These are phyloP conservation scores for Amoebophrya sp. DNA, from an alignment of 169 alveolate species.

Conservation along the genomic window DNA sequence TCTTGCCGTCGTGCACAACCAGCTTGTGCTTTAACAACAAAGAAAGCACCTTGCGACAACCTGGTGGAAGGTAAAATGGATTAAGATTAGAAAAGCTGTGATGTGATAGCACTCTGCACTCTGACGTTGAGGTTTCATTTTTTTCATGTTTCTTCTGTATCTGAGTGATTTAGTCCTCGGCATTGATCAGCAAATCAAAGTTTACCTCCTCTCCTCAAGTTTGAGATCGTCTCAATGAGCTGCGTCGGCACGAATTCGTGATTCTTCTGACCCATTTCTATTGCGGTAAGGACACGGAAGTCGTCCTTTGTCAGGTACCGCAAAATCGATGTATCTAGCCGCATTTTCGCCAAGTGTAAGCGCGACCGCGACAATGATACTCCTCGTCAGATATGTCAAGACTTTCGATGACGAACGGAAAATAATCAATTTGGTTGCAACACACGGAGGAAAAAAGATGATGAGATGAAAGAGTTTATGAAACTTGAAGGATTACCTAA, in stretches of 20 bases:
- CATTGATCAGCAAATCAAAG: not conserved
- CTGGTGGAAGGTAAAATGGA: not conserved
- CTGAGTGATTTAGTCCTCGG: not conserved
- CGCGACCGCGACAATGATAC: too few species aligned
- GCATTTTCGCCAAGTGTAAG: too few species aligned
- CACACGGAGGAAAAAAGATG: too few species aligned
- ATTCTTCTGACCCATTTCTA: constrained; percentile 97
- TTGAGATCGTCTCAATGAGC: constrained; percentile 91
- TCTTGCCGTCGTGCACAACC: constrained; percentile 80
- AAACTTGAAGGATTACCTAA: too few species aligned
- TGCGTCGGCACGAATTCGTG: constrained; percentile 94
- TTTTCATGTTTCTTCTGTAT: not conserved
- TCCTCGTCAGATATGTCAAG: too few species aligned
- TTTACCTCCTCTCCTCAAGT: constrained; percentile 84
- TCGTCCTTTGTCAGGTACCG: constrained; percentile 59
- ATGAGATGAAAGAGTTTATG: too few species aligned
- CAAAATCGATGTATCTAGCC: constrained; percentile 36
- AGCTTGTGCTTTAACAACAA: constrained; percentile 83
- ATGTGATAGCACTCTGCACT: constrained; percentile 11
- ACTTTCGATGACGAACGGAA: too few species aligned
- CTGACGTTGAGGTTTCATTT: not conserved
- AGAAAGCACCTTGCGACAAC: constrained; percentile 70
- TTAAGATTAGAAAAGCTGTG: not conserved
- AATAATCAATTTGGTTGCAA: too few species aligned
- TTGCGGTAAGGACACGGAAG: constrained; percentile 58